Percentiles rank a stretch among this genome's conserved stretches.
phyloP scores from a whole-genome alignment of 805 yeast genomes.

The Sporopachydermia quercuum region DNA sequence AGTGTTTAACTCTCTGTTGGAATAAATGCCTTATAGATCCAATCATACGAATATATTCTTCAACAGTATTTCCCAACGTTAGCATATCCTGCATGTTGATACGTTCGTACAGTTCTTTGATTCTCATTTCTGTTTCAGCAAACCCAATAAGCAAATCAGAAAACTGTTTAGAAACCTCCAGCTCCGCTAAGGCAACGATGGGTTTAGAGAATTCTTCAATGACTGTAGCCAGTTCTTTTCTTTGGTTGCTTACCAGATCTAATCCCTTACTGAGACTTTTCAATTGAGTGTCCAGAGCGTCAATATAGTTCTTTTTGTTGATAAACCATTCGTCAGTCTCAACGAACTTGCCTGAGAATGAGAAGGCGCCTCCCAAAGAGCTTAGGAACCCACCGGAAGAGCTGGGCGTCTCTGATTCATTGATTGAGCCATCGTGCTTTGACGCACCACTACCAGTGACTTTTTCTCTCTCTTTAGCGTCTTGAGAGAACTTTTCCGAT shows the following conservation, averaged over 20 bases:
- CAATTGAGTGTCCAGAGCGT: conserved; percentile 58
- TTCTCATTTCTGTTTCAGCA: conserved; percentile 52
- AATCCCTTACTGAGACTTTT: conserved; percentile 53
- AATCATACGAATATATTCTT: conserved; percentile 70
- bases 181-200: conserved; percentile 45
- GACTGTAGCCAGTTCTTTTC: conserved; percentile 56
- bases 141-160: conserved; percentile 54
- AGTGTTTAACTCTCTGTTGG: conserved; percentile 50
- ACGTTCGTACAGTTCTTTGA: conserved; percentile 62
- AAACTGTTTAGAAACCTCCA: conserved; percentile 59
- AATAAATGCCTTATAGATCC: conserved; percentile 63
- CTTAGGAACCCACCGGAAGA: conserved; percentile 47
- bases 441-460: conserved; percentile 39
- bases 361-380: conserved; percentile 49
- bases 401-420: conserved; percentile 24
- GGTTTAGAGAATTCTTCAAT: conserved; percentile 50
- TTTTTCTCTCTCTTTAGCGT: conserved; percentile 56
- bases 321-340: conserved; percentile 73
- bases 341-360: conserved; percentile 47
- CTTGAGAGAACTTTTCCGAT: conserved; percentile 51
- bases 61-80: conserved; percentile 74
- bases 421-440: conserved; percentile 14
- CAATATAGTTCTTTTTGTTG: conserved; percentile 54
- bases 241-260: conserved; percentile 58
- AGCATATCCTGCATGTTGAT: conserved; percentile 73